Conservation (phyloP, 2,329 filamentous ascomycete species). For the Ophiocordyceps sinensis region DNA sequence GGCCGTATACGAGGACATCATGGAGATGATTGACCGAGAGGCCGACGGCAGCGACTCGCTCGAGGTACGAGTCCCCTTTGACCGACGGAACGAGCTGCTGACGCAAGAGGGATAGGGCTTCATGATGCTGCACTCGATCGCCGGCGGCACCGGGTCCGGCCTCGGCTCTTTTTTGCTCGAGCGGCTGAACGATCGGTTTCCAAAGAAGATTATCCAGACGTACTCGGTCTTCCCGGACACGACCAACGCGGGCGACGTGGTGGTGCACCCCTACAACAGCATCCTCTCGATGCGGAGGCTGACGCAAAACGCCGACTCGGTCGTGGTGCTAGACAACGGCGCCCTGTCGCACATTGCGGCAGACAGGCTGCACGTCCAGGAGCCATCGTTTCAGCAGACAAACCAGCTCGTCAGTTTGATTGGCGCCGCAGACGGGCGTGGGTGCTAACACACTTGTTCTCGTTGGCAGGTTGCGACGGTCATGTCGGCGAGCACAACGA, state of each 20-base stretch:
- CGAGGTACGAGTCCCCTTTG: slow-evolving; percentile 39
- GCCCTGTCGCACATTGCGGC: slow-evolving; percentile 87
- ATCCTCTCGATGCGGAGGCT: slow-evolving; percentile 79
- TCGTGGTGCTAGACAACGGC: slow-evolving; percentile 93
- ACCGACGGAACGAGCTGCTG: background rate
- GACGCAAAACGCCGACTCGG: slow-evolving; percentile 92
- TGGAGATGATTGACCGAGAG: slow-evolving; percentile 99
- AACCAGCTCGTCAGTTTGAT: slow-evolving; percentile 62
- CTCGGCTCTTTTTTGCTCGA: slow-evolving; percentile 90
- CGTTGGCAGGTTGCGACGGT: slow-evolving; percentile 69
- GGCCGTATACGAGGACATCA: slow-evolving; percentile 84
- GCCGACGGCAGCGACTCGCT: slow-evolving; percentile 95
- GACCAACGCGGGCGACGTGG: slow-evolving; percentile 73
- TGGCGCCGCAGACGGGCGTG: background rate
- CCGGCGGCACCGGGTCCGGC: slow-evolving; percentile 92
- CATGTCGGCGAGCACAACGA: slow-evolving; percentile 96
- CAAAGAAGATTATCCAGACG: slow-evolving; percentile 97
- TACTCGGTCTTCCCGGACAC: slow-evolving; percentile 98
- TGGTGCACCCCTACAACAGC: slow-evolving; percentile 98
- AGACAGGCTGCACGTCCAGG: slow-evolving; percentile 85
- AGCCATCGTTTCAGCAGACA: slow-evolving; percentile 92
- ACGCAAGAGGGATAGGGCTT: slow-evolving; percentile 47
- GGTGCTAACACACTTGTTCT: background rate
- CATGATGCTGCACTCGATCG: slow-evolving; percentile 97
- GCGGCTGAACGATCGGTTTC: slow-evolving; percentile 89